phyloP scores from a whole-genome alignment of 805 yeast genomes.

The Scheffersomyces spartinae region DNA sequence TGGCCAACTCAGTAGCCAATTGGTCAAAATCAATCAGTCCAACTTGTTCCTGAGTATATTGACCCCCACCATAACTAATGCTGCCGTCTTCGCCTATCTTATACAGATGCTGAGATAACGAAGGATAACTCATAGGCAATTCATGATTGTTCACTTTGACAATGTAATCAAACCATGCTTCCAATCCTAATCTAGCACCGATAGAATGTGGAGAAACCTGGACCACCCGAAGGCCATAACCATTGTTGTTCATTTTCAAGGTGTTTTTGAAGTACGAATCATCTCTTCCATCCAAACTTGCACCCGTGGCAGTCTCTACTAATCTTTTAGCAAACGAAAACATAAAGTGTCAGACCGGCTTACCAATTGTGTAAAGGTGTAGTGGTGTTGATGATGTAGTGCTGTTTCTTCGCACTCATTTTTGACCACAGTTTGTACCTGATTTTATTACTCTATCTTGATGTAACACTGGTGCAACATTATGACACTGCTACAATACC shows the following conservation, averaged over 20 bases:
- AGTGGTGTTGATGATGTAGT: constrained; percentile 2
- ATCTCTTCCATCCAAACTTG: constrained; percentile 5
- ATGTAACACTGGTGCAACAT: too few relatives aligned
- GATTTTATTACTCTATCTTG: too few relatives aligned
- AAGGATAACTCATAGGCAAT: constrained; percentile 24
- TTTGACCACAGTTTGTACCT: too few relatives aligned
- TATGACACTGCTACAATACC: too few relatives aligned
- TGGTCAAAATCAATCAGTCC: too few relatives aligned
- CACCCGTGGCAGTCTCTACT: constrained; percentile 28
- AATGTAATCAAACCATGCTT: constrained; percentile 81
- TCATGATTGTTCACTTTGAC: constrained; percentile 72
- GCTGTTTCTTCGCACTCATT: neutral
- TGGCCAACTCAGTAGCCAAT: too few relatives aligned
- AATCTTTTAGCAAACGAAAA: constrained; percentile 33
- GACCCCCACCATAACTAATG: constrained; percentile 22
- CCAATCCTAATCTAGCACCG: constrained; percentile 34
- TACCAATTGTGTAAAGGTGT: neutral
- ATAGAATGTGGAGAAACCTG: constrained; percentile 25
- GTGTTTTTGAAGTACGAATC: constrained; percentile 27
- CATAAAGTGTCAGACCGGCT: constrained; percentile 15
- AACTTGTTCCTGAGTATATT: constrained; percentile 19
- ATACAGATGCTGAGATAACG: constrained; percentile 16
- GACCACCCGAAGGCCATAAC: constrained; percentile 31
- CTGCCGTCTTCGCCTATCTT: constrained; percentile 30
- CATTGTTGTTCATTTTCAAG: constrained; percentile 23